phyloP scores from a whole-genome alignment of 345 rosid genomes.

The Excoecaria cochinchinensis region DNA sequence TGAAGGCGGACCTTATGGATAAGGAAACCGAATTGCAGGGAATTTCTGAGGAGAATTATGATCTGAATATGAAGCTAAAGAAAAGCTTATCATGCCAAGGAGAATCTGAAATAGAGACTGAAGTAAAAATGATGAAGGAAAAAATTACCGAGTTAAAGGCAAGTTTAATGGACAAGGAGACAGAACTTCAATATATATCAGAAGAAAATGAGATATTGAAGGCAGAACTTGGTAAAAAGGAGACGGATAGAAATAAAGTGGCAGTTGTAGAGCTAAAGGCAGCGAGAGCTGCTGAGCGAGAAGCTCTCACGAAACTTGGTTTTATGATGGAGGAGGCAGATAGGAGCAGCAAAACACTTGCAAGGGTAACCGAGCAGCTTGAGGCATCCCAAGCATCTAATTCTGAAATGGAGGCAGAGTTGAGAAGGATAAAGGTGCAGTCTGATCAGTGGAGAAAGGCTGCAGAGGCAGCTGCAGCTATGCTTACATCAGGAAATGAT shows the following conservation, averaged over 20 bases:
- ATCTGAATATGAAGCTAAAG: slow-evolving; percentile 44
- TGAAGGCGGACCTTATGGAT: slow-evolving; percentile 79
- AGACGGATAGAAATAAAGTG: slow-evolving; percentile 42
- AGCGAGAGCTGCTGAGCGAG: slow-evolving; percentile 52
- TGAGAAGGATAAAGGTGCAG: slow-evolving; percentile 89
- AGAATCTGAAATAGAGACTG: slow-evolving; percentile 33
- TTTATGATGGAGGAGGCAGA: slow-evolving; percentile 57
- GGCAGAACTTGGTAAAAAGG: slow-evolving; percentile 41
- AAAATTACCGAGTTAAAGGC: slow-evolving; percentile 46
- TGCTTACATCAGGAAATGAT: slow-evolving; percentile 67
- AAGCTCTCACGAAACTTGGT: slow-evolving; percentile 64
- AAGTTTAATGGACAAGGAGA: slow-evolving; percentile 51
- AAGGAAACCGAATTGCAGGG: slow-evolving; percentile 83
- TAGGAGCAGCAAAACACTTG: slow-evolving; percentile 56
- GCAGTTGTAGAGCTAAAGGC: slow-evolving; percentile 38
- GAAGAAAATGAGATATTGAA: slow-evolving; percentile 56
- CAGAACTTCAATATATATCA: slow-evolving; percentile 40
- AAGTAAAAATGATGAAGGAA: slow-evolving; percentile 49
- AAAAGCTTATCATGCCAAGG: slow-evolving; percentile 28
- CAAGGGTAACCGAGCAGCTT: slow-evolving; percentile 61
- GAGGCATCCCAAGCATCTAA: slow-evolving; percentile 55
- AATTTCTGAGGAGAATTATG: slow-evolving; percentile 74
- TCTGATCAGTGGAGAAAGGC: slow-evolving; percentile 99
- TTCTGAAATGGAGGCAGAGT: slow-evolving; percentile 76
- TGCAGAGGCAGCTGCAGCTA: slow-evolving; percentile 89